Evolutionary conservation across 495 filamentous ascomycete genomes (phyloP).

Genomic region (Aspergillus mulundensis): DNA sequence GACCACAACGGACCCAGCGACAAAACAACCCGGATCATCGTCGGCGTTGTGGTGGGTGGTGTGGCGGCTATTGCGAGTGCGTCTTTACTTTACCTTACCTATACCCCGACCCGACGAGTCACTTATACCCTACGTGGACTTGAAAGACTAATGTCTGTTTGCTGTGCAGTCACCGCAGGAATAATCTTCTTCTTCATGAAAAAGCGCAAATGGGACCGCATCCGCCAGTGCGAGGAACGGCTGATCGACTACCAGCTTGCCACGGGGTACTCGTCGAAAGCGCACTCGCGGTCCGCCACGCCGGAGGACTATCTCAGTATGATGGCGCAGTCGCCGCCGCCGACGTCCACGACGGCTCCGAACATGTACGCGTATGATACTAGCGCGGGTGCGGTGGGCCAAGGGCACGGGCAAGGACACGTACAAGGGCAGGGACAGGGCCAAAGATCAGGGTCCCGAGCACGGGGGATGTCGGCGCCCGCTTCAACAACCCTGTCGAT

Average conservation of each 20-base stretch:
- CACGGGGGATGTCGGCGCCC: background rate
- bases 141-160: background rate
- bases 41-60: slow-evolving; percentile 28
- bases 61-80: slow-evolving; percentile 25
- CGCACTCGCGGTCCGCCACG: background rate
- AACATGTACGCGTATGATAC: background rate
- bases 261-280: slow-evolving; percentile 3
- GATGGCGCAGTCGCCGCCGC: slow-evolving; percentile 1
- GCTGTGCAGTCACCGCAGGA: slow-evolving; percentile 27
- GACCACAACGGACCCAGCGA: background rate
- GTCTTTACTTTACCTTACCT: slow-evolving; percentile 6
- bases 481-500: background rate
- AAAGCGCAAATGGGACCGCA: slow-evolving; percentile 25
- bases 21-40: slow-evolving; percentile 21
- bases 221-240: slow-evolving; percentile 19
- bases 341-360: background rate
- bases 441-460: background rate
- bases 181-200: slow-evolving; percentile 24
- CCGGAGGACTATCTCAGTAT: slow-evolving; percentile 8
- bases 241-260: slow-evolving; percentile 15
- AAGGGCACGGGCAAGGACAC: background rate
- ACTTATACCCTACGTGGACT: background rate
- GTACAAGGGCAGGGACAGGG: background rate
- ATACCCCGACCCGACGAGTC: background rate
- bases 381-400: background rate